Evolutionary conservation across 2,329 filamentous ascomycete species (phyloP), one percentile per base, ranked within the genome.

Genomic region (Xylariales sp.): DNA sequence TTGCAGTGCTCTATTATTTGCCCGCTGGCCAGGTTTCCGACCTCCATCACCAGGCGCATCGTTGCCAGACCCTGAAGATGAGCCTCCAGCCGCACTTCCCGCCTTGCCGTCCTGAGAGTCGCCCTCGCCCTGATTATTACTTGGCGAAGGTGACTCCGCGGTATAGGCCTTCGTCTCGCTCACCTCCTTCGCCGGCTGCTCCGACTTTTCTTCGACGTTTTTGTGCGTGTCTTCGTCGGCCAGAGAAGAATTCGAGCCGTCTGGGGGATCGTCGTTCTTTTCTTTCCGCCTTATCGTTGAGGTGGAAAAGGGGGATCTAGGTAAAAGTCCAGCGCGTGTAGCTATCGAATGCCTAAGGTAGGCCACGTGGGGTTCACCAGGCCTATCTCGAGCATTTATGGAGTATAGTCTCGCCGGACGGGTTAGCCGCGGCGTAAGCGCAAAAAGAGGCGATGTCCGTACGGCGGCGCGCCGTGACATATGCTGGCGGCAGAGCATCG

Each of bases 1-100:
- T 75, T 93, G 89, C 46, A 98, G 85, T 30, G 92, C 90, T 76
- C 89, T 90, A 68, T 96, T 93, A 56, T 79, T 76, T 41, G 89
- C 86, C 77, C 92, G 94, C 72, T 89, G 87, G 62, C 93, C 90
- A 23, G 62, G 14, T 76, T 89, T 92, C 80, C 89, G 91, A 57
- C 91, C 89, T 30, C 90, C 87, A 73, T 90, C 89, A 46, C 87
- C 84, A 3, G 84, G 81, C 9, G 87, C 86, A 71, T 91, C 89
- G 62, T 85, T 85, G 16, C 85, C 78, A 2, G 84, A 83, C 7
- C 85, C 70, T 67, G 79, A 84, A 71, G 83, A 81, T 23, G 81
- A 78, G 50, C 85, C 85, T 49, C 86, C 87, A 55, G 89, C 86
- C 55, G 89, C 84, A 74, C 87, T 88, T 43, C 87, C 84, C 46